Base-by-base conservation (phyloP, 306 rosid species). In the Rosa lucieae region DNA sequence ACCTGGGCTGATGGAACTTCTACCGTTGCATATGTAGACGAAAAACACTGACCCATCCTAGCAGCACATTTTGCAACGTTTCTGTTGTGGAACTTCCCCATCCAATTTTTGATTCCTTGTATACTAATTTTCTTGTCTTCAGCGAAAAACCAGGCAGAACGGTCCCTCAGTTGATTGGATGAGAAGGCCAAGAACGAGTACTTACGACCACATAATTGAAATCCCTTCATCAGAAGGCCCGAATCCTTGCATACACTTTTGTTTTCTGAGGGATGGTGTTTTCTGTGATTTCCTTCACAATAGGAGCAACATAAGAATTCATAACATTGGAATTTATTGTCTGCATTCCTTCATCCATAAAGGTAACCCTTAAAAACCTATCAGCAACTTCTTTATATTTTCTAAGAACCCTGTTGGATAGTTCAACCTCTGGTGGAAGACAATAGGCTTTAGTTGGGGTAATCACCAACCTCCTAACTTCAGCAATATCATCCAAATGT, bases 321-420 rank as follows among this genome's bases (percentile, higher is more conserved):
- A 32, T 91, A 74, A 84, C 93, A 82, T 79, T 63, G 10, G 70
- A 72, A 83, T 90, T 93, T 11, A 93, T 78, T 70, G 89, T 88
- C 56, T 90, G 89, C 98, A 90, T 86, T 37, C 98, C 97, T 86
- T 93, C 98, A 85, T 93, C 98, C 98, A 91, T 91, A 77, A 93
- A 93, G 65, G 95, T 85, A 46, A 93, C 97, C 82, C 97, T 87
- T 78, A 93, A 82, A 84, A 93, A 93, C 72, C 91, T 85, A 85
- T 93, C 91, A 40, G 98, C 77, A 58, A 84, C 88, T 66, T 88
- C 91, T 81, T 77, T 93, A 83, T 66, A 91, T 56, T 67, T 82
- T 83, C 98, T 87, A 40, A 93, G 90, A 77, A 93, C 91, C 88
- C 98, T 86, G 79, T 91, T 93, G 71, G 98, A 90, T 66, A 91